phyloP scores from a whole-genome alignment of 441 rosid genomes.

The Erodium trifolium region DNA sequence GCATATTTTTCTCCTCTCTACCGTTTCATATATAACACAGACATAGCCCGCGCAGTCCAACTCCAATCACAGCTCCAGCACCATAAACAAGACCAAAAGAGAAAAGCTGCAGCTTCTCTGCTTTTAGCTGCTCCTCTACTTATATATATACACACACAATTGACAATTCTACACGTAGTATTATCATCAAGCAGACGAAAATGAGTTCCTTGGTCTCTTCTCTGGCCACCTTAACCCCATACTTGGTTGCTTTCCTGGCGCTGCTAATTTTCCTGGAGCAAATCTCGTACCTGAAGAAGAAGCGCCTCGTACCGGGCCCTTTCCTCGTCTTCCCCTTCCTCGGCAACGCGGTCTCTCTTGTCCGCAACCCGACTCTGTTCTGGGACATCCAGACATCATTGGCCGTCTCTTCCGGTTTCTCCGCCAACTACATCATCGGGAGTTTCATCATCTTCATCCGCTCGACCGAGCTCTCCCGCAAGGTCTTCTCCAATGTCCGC shows the following conservation, averaged over 20 bases:
- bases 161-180: too few species aligned
- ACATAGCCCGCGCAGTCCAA: too few species aligned
- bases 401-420: slow-evolving; percentile 37
- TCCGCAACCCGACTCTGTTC: slow-evolving; percentile 50
- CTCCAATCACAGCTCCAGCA: too few species aligned
- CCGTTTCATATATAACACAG: too few species aligned
- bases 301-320: not conserved
- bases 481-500: slow-evolving; percentile 59
- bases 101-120: too few species aligned
- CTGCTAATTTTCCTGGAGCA: not conserved
- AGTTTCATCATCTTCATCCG: slow-evolving; percentile 56
- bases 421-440: slow-evolving; percentile 59
- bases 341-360: slow-evolving; percentile 47
- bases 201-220: not conserved
- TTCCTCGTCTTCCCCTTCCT: slow-evolving; percentile 15
- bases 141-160: too few species aligned
- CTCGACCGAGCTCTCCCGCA: slow-evolving; percentile 55
- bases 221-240: not conserved
- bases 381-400: slow-evolving; percentile 47
- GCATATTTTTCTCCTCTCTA: too few species aligned
- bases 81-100: too few species aligned
- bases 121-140: too few species aligned
- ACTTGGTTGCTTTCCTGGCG: not conserved
- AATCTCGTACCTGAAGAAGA: not conserved
- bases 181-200: too few species aligned